Percentiles rank a stretch among this genome's conserved stretches.
phyloP scores from a whole-genome alignment of 768 basidiomycete species.

The Rhodotorula kratochvilovae region DNA sequence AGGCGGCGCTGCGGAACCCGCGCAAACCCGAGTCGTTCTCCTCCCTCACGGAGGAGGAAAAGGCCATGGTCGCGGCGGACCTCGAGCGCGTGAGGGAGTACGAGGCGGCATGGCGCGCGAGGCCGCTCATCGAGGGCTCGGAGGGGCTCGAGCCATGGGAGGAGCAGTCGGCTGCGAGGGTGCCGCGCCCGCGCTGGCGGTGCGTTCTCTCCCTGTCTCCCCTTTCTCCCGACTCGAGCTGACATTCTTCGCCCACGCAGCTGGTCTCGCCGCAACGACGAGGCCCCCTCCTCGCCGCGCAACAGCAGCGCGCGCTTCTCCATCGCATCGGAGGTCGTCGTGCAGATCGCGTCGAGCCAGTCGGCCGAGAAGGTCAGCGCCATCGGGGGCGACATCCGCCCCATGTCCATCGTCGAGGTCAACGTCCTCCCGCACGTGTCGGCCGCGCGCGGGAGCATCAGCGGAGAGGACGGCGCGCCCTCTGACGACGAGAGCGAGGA shows the following conservation, averaged over 20 bases:
- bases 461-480: too few species aligned
- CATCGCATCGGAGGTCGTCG: not conserved
- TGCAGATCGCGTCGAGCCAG: not conserved
- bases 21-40: constrained; percentile 5
- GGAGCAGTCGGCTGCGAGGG: not conserved
- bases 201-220: not conserved
- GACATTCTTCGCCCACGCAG: not conserved
- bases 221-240: too few species aligned
- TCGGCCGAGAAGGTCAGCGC: not conserved
- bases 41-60: not conserved
- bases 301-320: not conserved
- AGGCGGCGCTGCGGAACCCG: constrained; percentile 1
- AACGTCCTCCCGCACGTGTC: not conserved
- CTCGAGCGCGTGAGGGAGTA: not conserved
- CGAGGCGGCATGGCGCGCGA: not conserved
- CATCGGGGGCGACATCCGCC: too few species aligned
- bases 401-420: not conserved
- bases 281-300: not conserved
- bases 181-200: not conserved
- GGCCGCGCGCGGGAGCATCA: too few species aligned
- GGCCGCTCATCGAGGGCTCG: not conserved
- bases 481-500: not conserved
- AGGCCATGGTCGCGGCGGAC: not conserved
- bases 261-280: constrained; percentile 3
- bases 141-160: constrained; percentile 9